Conservation (phyloP, 345 rosid genomes). For the Citrus cavaleriei region DNA sequence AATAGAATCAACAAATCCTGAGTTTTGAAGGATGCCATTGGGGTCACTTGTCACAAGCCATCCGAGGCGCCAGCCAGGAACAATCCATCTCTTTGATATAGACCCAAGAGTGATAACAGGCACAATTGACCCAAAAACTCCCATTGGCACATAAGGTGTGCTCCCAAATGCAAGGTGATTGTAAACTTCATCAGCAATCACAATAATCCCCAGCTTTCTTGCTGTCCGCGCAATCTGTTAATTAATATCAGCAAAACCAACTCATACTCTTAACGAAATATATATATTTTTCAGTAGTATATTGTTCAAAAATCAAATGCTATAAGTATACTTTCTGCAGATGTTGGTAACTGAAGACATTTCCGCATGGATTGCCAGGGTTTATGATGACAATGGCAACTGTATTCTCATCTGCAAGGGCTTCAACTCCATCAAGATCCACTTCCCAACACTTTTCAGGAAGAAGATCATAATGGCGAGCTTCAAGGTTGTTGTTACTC, state of each 20-base stretch:
- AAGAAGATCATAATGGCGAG: conserved; percentile 56
- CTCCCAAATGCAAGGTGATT: no score
- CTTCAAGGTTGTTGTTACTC: conserved; percentile 28
- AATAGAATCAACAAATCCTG: conserved; percentile 33
- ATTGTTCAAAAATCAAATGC: background rate
- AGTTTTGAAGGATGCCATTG: conserved; percentile 29
- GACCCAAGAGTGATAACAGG: conserved; percentile 44
- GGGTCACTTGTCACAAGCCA: conserved; percentile 59
- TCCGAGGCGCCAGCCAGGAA: conserved; percentile 70
- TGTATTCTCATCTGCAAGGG: conserved; percentile 58
- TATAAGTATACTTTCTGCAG: conserved; percentile 30
- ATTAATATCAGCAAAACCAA: no score
- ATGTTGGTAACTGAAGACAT: conserved; percentile 42
- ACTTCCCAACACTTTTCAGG: conserved; percentile 62
- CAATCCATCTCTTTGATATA: conserved; percentile 60
- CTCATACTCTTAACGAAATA: no score
- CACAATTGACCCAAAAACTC: no score
- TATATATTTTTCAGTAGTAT: no score
- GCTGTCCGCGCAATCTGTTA: no score
- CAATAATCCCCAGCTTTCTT: no score
- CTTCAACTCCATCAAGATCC: conserved; percentile 47
- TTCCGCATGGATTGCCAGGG: conserved; percentile 50
- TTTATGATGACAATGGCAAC: conserved; percentile 53
- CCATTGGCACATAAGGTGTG: no score
- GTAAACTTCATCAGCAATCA: no score